Evolutionary conservation across 495 filamentous ascomycete species (phyloP), one percentile per base, ranked within the genome.

Genomic region (Monascus purpureus): DNA sequence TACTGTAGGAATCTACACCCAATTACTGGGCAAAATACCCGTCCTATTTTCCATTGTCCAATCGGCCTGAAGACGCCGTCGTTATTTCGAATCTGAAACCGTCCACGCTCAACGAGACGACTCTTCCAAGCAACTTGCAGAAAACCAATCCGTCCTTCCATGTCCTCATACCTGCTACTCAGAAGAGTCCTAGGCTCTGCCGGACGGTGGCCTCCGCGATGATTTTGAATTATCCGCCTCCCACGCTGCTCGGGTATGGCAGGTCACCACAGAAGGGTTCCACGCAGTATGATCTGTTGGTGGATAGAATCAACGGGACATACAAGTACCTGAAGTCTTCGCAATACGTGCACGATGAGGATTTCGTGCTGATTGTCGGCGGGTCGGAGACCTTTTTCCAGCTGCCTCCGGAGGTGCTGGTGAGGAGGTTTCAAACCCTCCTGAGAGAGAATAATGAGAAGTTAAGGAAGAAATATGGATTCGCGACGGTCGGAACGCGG

Each of bases 301-400:
- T 61, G 29, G 51, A 58, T 18, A 66, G 61, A 36, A 58, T 75
- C n/a, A 47, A 46, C 2, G 63, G 65, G 13, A 58, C 70, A 16
- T 55, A 63, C 32, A 53, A 69, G 11, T 78, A 68, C 41, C 49
- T 81, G 17, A 57, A 50, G 13, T 55, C 64, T 19, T 56, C 50
- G 16, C 53, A 61, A 26, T 47, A 61, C 25, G 52, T 70, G 15
- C 53, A 59, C 18, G 67, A 72, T 29, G 51, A 67, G n/a, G 76
- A 80, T 49, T 40, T 81, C 28, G 65, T 77, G 1, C 43, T 81
- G 35, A 47, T 78, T 24, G 57, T 73, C 0, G 73, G 77, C 45
- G 66, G 65, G 9, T 45, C 57, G 24, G 70, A 78, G 37, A 53
- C 62, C 0, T 71, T 69, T 56, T 76, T 80, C 44, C 74, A 80